Percentiles rank a stretch among this genome's conserved stretches.
These are phyloP conservation scores for Suillus subaureus DNA, from an alignment of 768 basidiomycete genomes.

Conservation along the genomic window DNA sequence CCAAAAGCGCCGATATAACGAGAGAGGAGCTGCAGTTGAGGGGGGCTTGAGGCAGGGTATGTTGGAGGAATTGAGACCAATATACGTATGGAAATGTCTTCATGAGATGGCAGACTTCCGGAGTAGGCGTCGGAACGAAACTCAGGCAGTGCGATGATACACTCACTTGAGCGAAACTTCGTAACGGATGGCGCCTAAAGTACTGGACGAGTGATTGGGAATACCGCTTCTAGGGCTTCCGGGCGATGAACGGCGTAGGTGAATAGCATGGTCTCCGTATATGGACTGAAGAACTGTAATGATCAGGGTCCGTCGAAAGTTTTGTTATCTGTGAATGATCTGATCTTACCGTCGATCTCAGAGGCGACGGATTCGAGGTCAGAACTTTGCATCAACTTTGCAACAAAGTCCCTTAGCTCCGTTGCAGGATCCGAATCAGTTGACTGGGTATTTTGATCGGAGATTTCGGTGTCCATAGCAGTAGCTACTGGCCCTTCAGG, in stretches of 20 bases:
- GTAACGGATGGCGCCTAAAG: slow-evolving; percentile 55
- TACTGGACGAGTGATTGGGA: slow-evolving; percentile 20
- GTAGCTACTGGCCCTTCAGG: background rate
- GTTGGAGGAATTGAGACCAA: slow-evolving; percentile 57
- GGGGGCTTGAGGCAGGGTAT: slow-evolving; percentile 72
- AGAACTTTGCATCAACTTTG: slow-evolving; percentile 33
- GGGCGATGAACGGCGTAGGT: slow-evolving; percentile 52
- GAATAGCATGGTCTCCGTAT: slow-evolving; percentile 70
- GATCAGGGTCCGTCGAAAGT: slow-evolving; percentile 13
- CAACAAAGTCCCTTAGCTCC: slow-evolving; percentile 30
- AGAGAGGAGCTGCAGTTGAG: slow-evolving; percentile 84
- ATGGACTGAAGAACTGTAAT: slow-evolving; percentile 75
- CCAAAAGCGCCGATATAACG: slow-evolving; percentile 82
- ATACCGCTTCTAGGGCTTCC: slow-evolving; percentile 14
- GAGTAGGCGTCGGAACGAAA: background rate
- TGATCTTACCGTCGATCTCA: slow-evolving; percentile 46
- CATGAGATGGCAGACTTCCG: slow-evolving; percentile 54
- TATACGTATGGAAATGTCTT: slow-evolving; percentile 52
- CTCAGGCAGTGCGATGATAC: background rate
- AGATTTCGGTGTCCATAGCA: slow-evolving; percentile 4
- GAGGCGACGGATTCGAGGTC: slow-evolving; percentile 46
- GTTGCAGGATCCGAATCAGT: slow-evolving; percentile 14
- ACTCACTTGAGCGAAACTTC: slow-evolving; percentile 66
- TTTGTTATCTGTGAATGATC: slow-evolving; percentile 3
- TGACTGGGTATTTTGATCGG: background rate